Evolutionary conservation across 805 yeast species (phyloP).

Genomic region (Candida odintsovae): DNA sequence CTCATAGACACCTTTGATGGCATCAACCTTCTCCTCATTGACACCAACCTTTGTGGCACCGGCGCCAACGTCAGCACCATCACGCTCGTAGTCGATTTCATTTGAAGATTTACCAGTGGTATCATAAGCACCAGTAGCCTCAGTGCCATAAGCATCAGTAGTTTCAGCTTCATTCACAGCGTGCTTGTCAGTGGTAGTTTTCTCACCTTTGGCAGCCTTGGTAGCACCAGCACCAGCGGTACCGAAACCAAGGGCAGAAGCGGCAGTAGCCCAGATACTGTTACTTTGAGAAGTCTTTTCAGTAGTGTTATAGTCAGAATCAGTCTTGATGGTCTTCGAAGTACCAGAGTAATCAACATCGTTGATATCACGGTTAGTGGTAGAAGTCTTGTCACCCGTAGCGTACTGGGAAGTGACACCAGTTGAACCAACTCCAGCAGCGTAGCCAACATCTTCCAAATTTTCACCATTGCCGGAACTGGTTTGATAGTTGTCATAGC

Average conservation of each 20-base stretch:
- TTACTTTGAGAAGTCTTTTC: neutral
- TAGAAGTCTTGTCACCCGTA: neutral
- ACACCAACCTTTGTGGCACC: conserved; percentile 17
- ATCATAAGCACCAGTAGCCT: neutral
- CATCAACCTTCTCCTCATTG: conserved; percentile 6
- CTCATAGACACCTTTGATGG: conserved; percentile 9
- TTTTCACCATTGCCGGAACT: neutral
- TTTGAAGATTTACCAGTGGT: neutral
- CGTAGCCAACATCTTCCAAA: conserved; percentile 6
- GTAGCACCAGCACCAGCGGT: conserved; percentile 5
- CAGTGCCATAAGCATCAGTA: neutral
- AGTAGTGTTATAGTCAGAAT: neutral
- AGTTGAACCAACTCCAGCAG: conserved; percentile 7
- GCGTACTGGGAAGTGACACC: neutral
- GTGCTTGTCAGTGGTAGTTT: neutral
- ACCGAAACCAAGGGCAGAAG: conserved; percentile 9
- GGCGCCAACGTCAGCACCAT: conserved; percentile 2
- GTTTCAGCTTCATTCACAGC: neutral
- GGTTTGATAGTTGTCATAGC: conserved; percentile 1
- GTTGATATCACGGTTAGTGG: too few relatives aligned
- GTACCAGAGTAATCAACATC: neutral
- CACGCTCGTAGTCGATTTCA: neutral
- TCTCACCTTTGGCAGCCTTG: too few relatives aligned
- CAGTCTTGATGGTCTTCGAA: neutral
- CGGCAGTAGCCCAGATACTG: conserved; percentile 6